A percentile compares a stretch with the other conserved stretches of the same genome.
Evolutionary conservation across 202 grass and related monocot species (phyloP).

Genomic region (Tripidium arundinaceum): DNA sequence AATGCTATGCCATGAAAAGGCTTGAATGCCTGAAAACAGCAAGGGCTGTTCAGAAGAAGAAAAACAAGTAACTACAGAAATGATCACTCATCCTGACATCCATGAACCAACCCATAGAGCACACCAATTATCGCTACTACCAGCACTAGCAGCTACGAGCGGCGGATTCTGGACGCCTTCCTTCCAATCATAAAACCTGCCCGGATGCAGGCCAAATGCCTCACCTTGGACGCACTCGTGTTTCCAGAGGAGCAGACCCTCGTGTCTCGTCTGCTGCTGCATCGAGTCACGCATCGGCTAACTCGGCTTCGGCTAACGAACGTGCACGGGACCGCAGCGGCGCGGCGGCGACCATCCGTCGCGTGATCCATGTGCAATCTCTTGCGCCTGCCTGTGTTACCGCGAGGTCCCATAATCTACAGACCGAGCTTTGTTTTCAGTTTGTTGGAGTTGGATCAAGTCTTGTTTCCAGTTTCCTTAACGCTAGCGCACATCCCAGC

Average conservation of each 20-base stretch:
- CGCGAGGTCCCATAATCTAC: too few relatives aligned
- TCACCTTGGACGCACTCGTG: not conserved
- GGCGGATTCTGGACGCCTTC: not conserved
- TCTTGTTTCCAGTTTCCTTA: not conserved
- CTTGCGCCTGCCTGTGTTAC: not conserved
- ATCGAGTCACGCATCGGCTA: not conserved
- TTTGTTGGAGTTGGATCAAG: not conserved
- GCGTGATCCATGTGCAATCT: not conserved
- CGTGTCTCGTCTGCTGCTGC: not conserved
- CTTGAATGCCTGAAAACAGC: not conserved
- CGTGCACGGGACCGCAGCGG: constrained; percentile 2
- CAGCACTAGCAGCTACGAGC: not conserved
- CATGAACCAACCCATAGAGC: not conserved
- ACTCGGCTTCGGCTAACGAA: not conserved
- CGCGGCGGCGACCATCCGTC: not conserved
- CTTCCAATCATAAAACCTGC: constrained; percentile 25
- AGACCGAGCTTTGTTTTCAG: not conserved
- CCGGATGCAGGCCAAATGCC: not conserved
- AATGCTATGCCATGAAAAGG: not conserved
- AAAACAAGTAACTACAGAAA: not conserved
- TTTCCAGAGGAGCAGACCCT: constrained; percentile 8
- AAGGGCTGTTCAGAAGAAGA: not conserved
- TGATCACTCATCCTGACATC: not conserved
- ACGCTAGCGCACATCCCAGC: not conserved
- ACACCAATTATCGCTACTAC: not conserved